phyloP scores from a whole-genome alignment of 805 yeast species.

The Barnettozyma wickerhamii region DNA sequence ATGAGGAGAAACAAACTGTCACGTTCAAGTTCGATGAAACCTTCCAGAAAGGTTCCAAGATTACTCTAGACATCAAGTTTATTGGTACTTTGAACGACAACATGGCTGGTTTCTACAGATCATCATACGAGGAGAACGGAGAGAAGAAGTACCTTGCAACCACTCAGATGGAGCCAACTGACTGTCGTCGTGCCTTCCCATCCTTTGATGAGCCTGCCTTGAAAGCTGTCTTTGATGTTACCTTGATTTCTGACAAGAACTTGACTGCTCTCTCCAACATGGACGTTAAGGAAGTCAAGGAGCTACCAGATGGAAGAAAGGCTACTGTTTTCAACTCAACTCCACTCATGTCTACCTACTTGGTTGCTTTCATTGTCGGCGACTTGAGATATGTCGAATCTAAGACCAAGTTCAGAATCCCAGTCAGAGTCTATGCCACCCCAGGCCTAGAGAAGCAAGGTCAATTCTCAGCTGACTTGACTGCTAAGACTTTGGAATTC shows the following conservation, averaged over 20 bases:
- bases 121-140: conserved; percentile 59
- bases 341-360: conserved; percentile 80
- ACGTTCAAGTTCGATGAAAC: conserved; percentile 52
- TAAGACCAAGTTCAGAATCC: conserved; percentile 60
- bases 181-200: conserved; percentile 84
- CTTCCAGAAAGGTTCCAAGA: conserved; percentile 33
- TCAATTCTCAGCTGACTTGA: conserved; percentile 65
- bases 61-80: conserved; percentile 46
- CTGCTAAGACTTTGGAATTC: conserved; percentile 70
- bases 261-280: conserved; percentile 65
- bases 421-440: conserved; percentile 77
- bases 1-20: conserved; percentile 58
- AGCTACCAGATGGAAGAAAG: conserved; percentile 41
- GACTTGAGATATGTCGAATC: conserved; percentile 72
- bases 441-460: conserved; percentile 74
- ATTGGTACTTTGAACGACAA: conserved; percentile 66
- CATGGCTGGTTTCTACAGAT: conserved; percentile 81
- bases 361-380: conserved; percentile 80
- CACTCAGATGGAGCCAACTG: conserved; percentile 85
- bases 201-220: conserved; percentile 81
- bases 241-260: conserved; percentile 50
- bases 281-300: conserved; percentile 52
- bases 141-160: conserved; percentile 69
- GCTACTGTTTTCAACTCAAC: conserved; percentile 65
- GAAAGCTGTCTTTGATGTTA: conserved; percentile 67